Evolutionary conservation across 2,329 filamentous ascomycete genomes (phyloP).

Genomic region (Diplocarpon rosae): DNA sequence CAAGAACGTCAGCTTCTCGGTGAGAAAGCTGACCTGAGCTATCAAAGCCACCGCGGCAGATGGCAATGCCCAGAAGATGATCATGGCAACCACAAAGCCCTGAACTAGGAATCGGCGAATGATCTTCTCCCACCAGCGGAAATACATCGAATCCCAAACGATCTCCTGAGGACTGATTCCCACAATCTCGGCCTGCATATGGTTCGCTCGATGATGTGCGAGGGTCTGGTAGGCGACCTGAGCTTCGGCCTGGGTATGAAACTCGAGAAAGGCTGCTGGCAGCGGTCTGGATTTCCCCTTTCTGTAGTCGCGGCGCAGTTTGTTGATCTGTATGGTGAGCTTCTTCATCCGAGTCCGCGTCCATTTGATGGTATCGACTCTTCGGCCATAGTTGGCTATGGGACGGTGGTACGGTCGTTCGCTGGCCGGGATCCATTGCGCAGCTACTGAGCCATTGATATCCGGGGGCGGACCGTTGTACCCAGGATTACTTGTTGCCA

Average conservation of each 20-base stretch:
- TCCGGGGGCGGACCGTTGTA: slow-evolving; percentile 18
- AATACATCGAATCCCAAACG: slow-evolving; percentile 54
- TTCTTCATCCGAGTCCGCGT: slow-evolving; percentile 26
- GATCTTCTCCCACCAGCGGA: slow-evolving; percentile 51
- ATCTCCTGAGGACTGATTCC: slow-evolving; percentile 51
- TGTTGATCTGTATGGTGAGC: slow-evolving; percentile 24
- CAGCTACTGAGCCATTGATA: slow-evolving; percentile 28
- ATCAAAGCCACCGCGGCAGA: slow-evolving; percentile 53
- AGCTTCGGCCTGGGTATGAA: slow-evolving; percentile 47
- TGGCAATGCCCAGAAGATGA: slow-evolving; percentile 58
- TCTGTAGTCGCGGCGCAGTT: slow-evolving; percentile 27
- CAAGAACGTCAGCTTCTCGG: slow-evolving; percentile 41
- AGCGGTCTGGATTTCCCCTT: slow-evolving; percentile 40
- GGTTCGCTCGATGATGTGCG: slow-evolving; percentile 49
- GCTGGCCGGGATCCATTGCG: slow-evolving; percentile 27
- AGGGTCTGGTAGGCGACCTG: slow-evolving; percentile 54
- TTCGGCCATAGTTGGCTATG: slow-evolving; percentile 28
- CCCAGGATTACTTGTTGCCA: not conserved
- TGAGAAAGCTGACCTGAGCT: slow-evolving; percentile 50
- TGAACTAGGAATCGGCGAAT: slow-evolving; percentile 40
- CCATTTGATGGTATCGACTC: slow-evolving; percentile 31
- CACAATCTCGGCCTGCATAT: slow-evolving; percentile 53
- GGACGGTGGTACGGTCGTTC: slow-evolving; percentile 27
- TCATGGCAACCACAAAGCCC: slow-evolving; percentile 42
- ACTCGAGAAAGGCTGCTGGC: slow-evolving; percentile 56